Base-by-base conservation (phyloP, 1,284 basidiomycete species). In the Sanghuangporus weigelae region DNA sequence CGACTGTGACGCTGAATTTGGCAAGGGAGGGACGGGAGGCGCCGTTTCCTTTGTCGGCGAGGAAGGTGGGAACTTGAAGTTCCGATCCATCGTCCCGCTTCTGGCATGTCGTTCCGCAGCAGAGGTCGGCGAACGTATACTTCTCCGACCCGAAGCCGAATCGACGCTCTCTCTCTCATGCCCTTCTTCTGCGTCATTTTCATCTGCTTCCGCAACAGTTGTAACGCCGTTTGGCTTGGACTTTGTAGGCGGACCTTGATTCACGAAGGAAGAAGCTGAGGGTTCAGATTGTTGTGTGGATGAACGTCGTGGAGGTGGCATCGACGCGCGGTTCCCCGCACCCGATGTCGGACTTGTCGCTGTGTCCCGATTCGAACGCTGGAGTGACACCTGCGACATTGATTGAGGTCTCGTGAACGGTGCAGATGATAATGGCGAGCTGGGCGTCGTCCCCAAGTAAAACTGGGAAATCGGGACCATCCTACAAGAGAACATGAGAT, bases 401-500 rank as follows among this genome's bases (percentile, higher is more conserved):
- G 90, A 90, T 67, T 89, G 86, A 35, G 81, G 85, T 40, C 84
- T 84, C 67, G 72, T 78, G 71, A 79, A 80, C 50, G 77, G 78
- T 7, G 79, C 73, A 1, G 84, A 77, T 51, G 74, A 71, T 19
- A 76, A 69, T 1, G 80, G 78, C 21, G 77, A 76, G 26, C 76
- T 77, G 0, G 82, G 81, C 16, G 77, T 85, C 44, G 87, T 81
- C 10, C 92, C 92, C 19, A 96, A 84, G 69, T 93, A 89, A 73
- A 87, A 94, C 19, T 84, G 81, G 0, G 91, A 86, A 57, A 95
- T 95, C 6, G 93, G 90, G 6, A 95, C 83, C 84, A 95, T 93
- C 72, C 93, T 95, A 69, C 0, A 51, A 36, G 6, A 42, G 7
- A 46, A 46, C 11, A 42, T 3, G 40, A 42, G 12, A 5, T 46